Evolutionary conservation across 2,329 filamentous ascomycete genomes (phyloP).

Genomic region (Exophiala phaeomuriformis): DNA sequence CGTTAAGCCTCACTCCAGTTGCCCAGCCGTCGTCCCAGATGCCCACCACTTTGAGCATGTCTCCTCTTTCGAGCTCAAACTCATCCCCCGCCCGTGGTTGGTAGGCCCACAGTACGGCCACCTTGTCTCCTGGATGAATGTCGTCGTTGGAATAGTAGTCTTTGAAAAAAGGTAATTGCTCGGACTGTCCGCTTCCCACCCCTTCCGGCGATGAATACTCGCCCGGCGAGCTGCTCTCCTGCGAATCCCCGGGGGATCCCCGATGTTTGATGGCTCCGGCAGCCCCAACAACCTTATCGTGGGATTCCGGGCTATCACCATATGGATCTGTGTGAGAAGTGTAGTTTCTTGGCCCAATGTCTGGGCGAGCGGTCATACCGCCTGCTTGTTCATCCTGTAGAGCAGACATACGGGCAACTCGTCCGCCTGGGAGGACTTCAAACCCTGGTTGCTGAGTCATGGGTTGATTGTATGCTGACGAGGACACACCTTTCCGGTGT

Average conservation of each 20-base stretch:
- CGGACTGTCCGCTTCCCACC: conserved; percentile 80
- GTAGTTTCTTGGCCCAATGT: conserved; percentile 45
- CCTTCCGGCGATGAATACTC: conserved; percentile 80
- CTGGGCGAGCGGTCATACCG: conserved; percentile 33
- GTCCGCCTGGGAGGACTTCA: conserved; percentile 73
- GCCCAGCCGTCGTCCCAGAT: conserved; percentile 99
- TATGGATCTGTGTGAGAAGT: conserved; percentile 59
- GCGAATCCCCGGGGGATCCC: conserved; percentile 86
- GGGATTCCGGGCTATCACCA: conserved; percentile 62
- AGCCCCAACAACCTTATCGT: conserved; percentile 46
- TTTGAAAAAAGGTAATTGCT: conserved; percentile 93
- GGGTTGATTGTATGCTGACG: conserved; percentile 38
- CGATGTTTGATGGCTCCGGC: conserved; percentile 54
- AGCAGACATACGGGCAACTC: conserved; percentile 93
- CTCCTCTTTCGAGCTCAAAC: conserved; percentile 84
- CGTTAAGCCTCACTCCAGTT: conserved; percentile 75
- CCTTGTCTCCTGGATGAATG: conserved; percentile 82
- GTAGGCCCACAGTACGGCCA: conserved; percentile 92
- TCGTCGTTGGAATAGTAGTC: conserved; percentile 98
- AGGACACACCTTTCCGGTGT: conserved; percentile 39
- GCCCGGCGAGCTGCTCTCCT: conserved; percentile 67
- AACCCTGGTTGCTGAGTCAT: conserved; percentile 46
- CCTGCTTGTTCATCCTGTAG: conserved; percentile 55
- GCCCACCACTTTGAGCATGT: conserved; percentile 96
- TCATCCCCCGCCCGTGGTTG: conserved; percentile 89